These are phyloP conservation scores for Lupinus albus DNA, from an alignment of 306 rosid species.

Conservation along the genomic window DNA sequence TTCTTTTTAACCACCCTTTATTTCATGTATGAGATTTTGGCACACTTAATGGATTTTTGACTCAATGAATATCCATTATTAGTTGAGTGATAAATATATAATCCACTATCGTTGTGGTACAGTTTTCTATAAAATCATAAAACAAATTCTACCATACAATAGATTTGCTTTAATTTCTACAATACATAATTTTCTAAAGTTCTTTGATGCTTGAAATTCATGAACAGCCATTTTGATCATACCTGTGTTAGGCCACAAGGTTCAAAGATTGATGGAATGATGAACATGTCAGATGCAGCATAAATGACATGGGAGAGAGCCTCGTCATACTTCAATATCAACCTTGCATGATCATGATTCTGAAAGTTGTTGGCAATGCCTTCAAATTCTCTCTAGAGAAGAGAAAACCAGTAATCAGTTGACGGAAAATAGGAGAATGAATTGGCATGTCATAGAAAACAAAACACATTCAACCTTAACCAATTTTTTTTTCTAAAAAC, in stretches of 20 bases:
- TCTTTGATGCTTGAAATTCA: constrained; percentile 26
- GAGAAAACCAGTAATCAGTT: constrained; percentile 41
- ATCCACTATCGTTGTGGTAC: constrained; percentile 7
- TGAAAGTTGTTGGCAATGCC: constrained; percentile 74
- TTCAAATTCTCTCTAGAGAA: constrained; percentile 83
- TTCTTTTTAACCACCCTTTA: constrained; percentile 16
- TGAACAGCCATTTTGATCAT: constrained; percentile 32
- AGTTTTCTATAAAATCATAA: background rate
- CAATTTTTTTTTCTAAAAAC: constrained; percentile 13
- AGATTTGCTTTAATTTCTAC: too few species aligned
- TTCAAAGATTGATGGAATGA: constrained; percentile 94
- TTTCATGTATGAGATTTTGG: constrained; percentile 28
- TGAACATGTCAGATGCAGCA: constrained; percentile 94
- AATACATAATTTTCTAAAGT: background rate
- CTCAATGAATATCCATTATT: constrained; percentile 10
- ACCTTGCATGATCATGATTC: constrained; percentile 72
- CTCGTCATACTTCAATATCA: constrained; percentile 88
- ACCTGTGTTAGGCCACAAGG: constrained; percentile 99
- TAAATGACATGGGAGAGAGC: constrained; percentile 85
- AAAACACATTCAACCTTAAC: constrained; percentile 12
- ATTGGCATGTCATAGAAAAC: constrained; percentile 30
- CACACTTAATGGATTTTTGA: constrained; percentile 17
- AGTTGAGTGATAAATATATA: constrained; percentile 10
- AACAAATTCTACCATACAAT: constrained; percentile 19
- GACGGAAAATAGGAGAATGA: constrained; percentile 27